phyloP scores from a whole-genome alignment of 2,329 filamentous ascomycete species.

The Knufia petricola region DNA sequence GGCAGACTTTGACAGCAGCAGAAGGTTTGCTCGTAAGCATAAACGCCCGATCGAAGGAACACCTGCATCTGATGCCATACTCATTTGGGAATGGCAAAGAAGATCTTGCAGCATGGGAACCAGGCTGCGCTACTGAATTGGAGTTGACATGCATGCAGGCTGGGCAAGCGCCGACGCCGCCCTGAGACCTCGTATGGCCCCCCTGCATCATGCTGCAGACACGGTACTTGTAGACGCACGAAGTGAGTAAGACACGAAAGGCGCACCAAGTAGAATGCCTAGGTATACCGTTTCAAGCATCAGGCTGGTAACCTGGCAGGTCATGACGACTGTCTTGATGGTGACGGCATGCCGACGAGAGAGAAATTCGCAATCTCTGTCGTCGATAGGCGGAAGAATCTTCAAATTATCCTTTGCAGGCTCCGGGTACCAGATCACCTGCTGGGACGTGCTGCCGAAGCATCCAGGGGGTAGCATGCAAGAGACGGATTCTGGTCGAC shows the following conservation, averaged over 20 bases:
- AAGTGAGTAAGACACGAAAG: too few relatives aligned
- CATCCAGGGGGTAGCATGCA: neutral
- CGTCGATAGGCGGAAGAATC: slow-evolving; percentile 4
- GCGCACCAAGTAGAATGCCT: too few relatives aligned
- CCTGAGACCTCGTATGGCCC: neutral
- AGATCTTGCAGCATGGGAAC: slow-evolving; percentile 1
- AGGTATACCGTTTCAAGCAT: too few relatives aligned
- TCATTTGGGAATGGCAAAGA: neutral
- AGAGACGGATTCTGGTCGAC: neutral
- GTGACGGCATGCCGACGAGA: neutral
- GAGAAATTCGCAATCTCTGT: slow-evolving; percentile 10
- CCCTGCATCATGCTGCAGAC: neutral
- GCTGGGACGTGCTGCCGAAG: slow-evolving; percentile 3
- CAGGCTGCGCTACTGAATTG: neutral
- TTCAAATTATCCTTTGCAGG: neutral
- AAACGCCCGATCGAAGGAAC: neutral
- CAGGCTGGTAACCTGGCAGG: too few relatives aligned
- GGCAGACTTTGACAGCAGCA: neutral
- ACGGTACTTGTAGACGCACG: neutral
- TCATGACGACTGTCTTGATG: too few relatives aligned
- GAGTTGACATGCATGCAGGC: neutral
- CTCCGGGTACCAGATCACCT: neutral
- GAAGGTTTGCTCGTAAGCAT: neutral
- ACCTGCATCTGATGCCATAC: neutral
- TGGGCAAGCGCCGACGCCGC: neutral